Evolutionary conservation across 1,284 basidiomycete species (phyloP).

Genomic region (Phaffia rhodozyma): DNA sequence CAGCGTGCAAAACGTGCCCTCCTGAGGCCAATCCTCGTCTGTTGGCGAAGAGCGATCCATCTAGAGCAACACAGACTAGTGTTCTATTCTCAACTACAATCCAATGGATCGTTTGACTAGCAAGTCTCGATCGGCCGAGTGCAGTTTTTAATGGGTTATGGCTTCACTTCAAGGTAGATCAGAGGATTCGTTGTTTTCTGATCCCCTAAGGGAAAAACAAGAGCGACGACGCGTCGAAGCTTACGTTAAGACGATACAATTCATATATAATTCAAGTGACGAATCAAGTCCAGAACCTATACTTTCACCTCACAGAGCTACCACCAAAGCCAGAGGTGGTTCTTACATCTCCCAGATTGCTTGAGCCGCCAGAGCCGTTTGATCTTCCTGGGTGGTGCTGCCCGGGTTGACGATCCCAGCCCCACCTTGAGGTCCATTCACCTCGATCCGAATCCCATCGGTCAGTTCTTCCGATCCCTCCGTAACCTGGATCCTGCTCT

Average conservation of each 20-base stretch:
- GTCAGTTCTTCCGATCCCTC: neutral
- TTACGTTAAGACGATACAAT: too few species aligned
- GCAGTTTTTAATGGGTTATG: too few species aligned
- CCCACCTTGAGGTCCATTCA: conserved; percentile 5
- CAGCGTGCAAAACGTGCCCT: conserved; percentile 16
- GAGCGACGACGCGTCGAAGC: too few species aligned
- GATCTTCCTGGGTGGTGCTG: neutral
- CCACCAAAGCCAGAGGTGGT: conserved; percentile 8
- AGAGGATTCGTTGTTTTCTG: too few species aligned
- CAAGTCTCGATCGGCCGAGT: too few species aligned
- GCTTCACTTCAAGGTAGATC: too few species aligned
- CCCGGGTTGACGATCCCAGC: neutral
- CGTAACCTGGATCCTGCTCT: neutral
- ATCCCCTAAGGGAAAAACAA: too few species aligned
- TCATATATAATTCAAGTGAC: too few species aligned
- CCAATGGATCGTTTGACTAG: too few species aligned
- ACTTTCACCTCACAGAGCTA: neutral
- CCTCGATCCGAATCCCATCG: neutral
- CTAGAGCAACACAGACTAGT: too few species aligned
- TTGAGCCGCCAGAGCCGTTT: neutral
- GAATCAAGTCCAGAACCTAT: too few species aligned
- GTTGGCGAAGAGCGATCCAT: neutral
- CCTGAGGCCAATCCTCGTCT: conserved; percentile 6
- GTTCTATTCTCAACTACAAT: too few species aligned
- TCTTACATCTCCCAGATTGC: neutral